Percentiles rank a stretch among this genome's conserved stretches.
Evolutionary conservation across 192 early-diverging fungal genomes (phyloP).

Genomic region (Backusella sp.): DNA sequence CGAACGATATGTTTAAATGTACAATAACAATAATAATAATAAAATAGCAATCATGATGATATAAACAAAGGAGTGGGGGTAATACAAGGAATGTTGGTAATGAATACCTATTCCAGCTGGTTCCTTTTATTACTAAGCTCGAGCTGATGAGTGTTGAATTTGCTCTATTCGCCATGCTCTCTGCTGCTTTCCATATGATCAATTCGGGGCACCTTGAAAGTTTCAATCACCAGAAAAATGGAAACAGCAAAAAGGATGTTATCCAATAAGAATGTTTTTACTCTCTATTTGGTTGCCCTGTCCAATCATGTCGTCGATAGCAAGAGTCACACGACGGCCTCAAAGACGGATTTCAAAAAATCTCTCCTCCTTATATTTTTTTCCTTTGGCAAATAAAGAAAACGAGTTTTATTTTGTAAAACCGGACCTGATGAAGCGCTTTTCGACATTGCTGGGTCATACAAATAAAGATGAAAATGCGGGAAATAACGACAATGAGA

Average conservation of each 20-base stretch:
- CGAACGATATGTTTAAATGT: neutral
- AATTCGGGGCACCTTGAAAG: too few relatives aligned
- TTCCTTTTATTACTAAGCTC: neutral
- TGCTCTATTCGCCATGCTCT: neutral
- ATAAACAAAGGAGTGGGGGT: neutral
- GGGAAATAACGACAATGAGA: neutral
- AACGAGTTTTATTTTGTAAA: neutral
- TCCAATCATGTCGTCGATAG: neutral
- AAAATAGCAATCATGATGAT: neutral
- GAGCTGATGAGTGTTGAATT: neutral
- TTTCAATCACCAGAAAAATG: too few relatives aligned
- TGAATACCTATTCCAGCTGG: neutral
- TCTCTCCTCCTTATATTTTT: neutral
- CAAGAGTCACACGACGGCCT: neutral
- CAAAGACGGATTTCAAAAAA: neutral
- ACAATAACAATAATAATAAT: neutral
- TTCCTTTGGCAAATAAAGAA: neutral
- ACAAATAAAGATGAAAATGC: neutral
- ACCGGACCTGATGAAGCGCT: neutral
- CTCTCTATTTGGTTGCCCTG: neutral
- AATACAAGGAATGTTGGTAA: neutral
- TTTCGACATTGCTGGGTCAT: neutral
- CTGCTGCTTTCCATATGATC: neutral
- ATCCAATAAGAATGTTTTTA: neutral
- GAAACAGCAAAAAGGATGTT: too few relatives aligned